phyloP scores from a whole-genome alignment of 768 basidiomycete genomes.

The Clitopilus passeckerianus region DNA sequence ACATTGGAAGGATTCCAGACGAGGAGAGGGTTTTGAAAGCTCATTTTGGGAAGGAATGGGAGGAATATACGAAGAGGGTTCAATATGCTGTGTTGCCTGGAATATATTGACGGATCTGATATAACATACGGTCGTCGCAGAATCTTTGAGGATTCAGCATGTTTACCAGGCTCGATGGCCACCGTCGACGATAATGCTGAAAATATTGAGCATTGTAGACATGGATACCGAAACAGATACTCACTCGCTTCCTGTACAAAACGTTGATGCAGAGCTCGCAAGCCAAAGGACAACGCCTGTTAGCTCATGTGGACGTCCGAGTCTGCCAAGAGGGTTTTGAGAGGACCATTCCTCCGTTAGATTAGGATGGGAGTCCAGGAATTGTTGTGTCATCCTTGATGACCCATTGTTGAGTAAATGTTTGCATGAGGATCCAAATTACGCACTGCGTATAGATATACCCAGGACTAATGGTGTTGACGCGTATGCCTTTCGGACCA shows the following conservation, averaged over 20 bases:
- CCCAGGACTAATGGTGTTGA: slow-evolving; percentile 70
- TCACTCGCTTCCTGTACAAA: slow-evolving; percentile 69
- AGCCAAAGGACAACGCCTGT: slow-evolving; percentile 65
- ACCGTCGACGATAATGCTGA: slow-evolving; percentile 16
- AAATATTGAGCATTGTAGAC: neutral
- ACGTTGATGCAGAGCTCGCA: slow-evolving; percentile 64
- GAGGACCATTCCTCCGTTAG: slow-evolving; percentile 51
- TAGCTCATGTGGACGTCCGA: slow-evolving; percentile 66
- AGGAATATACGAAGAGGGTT: neutral
- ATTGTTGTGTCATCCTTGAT: slow-evolving; percentile 55
- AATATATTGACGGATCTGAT: neutral
- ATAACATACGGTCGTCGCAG: neutral
- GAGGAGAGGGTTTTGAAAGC: slow-evolving; percentile 1
- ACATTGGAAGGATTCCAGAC: neutral
- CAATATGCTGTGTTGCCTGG: neutral
- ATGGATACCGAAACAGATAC: slow-evolving; percentile 3
- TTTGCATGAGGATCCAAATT: neutral
- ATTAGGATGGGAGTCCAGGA: slow-evolving; percentile 49
- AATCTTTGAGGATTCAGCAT: neutral
- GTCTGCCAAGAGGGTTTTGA: slow-evolving; percentile 58
- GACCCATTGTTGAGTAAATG: neutral
- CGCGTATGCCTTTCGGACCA: slow-evolving; percentile 58
- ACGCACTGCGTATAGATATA: slow-evolving; percentile 62
- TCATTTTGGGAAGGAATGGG: neutral
- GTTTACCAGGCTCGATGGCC: slow-evolving; percentile 15